Conservation (phyloP, 163 green algal species). For the Prototheca stagnorum region DNA sequence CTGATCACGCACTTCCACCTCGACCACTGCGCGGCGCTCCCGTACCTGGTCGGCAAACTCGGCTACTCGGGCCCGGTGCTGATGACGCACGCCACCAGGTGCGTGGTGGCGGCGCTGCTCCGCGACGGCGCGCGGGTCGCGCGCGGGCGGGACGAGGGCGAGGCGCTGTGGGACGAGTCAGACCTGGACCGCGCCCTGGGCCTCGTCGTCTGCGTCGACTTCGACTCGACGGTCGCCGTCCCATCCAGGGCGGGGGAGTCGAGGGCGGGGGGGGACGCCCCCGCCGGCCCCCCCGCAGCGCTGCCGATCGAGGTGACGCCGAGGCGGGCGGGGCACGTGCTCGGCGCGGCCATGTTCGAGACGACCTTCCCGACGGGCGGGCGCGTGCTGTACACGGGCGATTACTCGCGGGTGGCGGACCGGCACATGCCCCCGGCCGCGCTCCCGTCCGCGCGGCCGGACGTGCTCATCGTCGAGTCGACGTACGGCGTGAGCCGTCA, state of each 20-base stretch:
- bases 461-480: slow-evolving; percentile 86
- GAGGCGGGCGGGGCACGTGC: slow-evolving; percentile 87
- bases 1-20: slow-evolving; percentile 98
- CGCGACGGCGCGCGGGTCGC: slow-evolving; percentile 79
- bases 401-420: slow-evolving; percentile 75
- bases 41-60: slow-evolving; percentile 79
- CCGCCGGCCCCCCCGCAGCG: no score
- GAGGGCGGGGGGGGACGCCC: slow-evolving; percentile 54
- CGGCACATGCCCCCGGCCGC: slow-evolving; percentile 84
- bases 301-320: slow-evolving; percentile 61
- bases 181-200: slow-evolving; percentile 77
- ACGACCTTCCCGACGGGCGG: slow-evolving; percentile 80
- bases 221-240: slow-evolving; percentile 83
- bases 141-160: slow-evolving; percentile 7
- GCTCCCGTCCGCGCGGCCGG: slow-evolving; percentile 54
- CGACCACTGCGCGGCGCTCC: slow-evolving; percentile 92
- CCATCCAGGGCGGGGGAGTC: no score
- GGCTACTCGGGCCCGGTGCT: slow-evolving; percentile 83
- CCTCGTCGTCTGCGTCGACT: slow-evolving; percentile 84
- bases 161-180: slow-evolving; percentile 55
- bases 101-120: slow-evolving; percentile 83
- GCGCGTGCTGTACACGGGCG: slow-evolving; percentile 77
- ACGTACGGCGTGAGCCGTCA: slow-evolving; percentile 91
- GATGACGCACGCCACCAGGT: slow-evolving; percentile 98
- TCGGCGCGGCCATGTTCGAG: slow-evolving; percentile 97